Base-by-base conservation (phyloP, 176 grass and related monocot genomes). In the Oryza glaberrima region DNA sequence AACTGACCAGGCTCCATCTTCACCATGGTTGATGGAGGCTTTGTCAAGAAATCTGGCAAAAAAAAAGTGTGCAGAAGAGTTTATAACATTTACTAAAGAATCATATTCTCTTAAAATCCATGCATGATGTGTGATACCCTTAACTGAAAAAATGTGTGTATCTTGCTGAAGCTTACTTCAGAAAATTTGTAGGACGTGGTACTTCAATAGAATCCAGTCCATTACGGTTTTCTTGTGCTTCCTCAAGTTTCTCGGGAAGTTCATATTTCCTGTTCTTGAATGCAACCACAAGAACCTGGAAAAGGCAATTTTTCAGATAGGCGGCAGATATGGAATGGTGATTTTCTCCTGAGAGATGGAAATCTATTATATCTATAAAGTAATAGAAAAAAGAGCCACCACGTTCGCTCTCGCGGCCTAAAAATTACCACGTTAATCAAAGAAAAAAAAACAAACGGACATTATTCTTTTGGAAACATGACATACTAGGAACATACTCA, bases 271-370 rank as follows among this genome's bases (percentile, higher is more conserved):
- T 72, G 46, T 94, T 94, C 81, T 70, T 94, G 38, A 94, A 91
- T 79, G 92, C 92, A 74, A 75, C 86, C 69, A 94, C 92, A 78
- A 92, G 69, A 65, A 94, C 92, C 92, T 94, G 66, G 67, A 19
- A 83, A 75, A 78, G 2, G 15, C 43, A 83, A 65, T 1, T 38
- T 72, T 83, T 45, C 26, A 80, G 56, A 1, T 68, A 81, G 34
- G 48, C 25, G 77, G n/a, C 44, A 36, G 1, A 63, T 34, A 70
- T 65, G 13, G 51, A 48, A 25, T 25, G 9, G 15, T 9, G 16
- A 36, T 38, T 69, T 17, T 17, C 16, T 69, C 38, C 32, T 19
- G 15, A 69, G 67, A 38, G 32, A 69, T 69, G 32, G 32, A 2
- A 19, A 38, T 38, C 26, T 26, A 26, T 26, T 26, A 26, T 26